A percentile compares a stretch with the other conserved stretches of the same genome.
Evolutionary conservation across 352 stramenopile genomes (phyloP).

Genomic region (Pythium brachiatum): DNA sequence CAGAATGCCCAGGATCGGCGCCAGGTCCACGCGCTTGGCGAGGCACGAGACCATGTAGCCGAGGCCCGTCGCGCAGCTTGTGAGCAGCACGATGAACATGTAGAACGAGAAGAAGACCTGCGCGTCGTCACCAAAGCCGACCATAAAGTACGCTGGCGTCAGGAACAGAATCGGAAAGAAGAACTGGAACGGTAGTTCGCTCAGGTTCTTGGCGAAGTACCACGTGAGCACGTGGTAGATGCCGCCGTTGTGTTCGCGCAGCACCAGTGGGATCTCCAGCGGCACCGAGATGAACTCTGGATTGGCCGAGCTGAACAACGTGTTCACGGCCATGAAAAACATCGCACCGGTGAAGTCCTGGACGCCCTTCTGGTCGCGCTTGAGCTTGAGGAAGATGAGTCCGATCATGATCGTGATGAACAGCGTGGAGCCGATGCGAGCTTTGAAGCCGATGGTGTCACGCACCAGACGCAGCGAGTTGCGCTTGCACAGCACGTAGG

Average conservation of each 20-base stretch:
- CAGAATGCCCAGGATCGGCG: slow-evolving; percentile 34
- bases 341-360: slow-evolving; percentile 52
- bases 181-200: slow-evolving; percentile 30
- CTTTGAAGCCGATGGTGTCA: slow-evolving; percentile 34
- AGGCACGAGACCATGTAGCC: slow-evolving; percentile 45
- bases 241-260: slow-evolving; percentile 33
- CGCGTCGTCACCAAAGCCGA: slow-evolving; percentile 31
- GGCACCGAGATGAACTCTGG: slow-evolving; percentile 33
- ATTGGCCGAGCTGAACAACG: slow-evolving; percentile 29
- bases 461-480: slow-evolving; percentile 32
- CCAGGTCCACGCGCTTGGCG: slow-evolving; percentile 27
- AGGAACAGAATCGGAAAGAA: slow-evolving; percentile 33
- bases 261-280: slow-evolving; percentile 31
- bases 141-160: slow-evolving; percentile 34
- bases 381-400: slow-evolving; percentile 35
- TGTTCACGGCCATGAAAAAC: slow-evolving; percentile 35
- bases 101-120: slow-evolving; percentile 37
- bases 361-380: slow-evolving; percentile 45
- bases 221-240: slow-evolving; percentile 31
- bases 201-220: slow-evolving; percentile 37
- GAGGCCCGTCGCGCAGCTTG: slow-evolving; percentile 25
- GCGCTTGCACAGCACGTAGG: slow-evolving; percentile 20
- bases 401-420: slow-evolving; percentile 39
- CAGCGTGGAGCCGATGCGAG: slow-evolving; percentile 28
- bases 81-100: slow-evolving; percentile 32